A percentile compares a stretch with the other conserved stretches of the same genome.
Evolutionary conservation across 192 early-diverging fungal species (phyloP).

Genomic region (Backusella morwellensis): DNA sequence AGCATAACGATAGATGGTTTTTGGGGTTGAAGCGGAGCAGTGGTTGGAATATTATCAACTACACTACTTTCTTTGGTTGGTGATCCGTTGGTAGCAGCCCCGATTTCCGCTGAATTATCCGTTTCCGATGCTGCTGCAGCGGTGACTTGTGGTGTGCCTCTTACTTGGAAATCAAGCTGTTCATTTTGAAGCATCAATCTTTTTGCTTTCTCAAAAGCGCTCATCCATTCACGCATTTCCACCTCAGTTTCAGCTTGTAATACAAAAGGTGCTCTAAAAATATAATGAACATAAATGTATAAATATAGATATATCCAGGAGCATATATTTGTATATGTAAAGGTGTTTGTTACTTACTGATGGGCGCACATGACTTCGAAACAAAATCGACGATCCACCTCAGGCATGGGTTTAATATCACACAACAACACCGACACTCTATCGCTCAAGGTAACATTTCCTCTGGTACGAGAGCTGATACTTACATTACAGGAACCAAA

Average conservation of each 20-base stretch:
- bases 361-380: slow-evolving; percentile 69
- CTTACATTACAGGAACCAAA: slow-evolving; percentile 46
- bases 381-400: slow-evolving; percentile 66
- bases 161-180: not conserved
- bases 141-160: not conserved
- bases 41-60: not conserved
- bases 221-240: slow-evolving; percentile 65
- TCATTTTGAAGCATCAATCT: slow-evolving; percentile 27
- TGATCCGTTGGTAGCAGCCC: not conserved
- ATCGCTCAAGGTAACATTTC: slow-evolving; percentile 41
- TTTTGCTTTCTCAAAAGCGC: slow-evolving; percentile 61
- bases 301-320: not conserved
- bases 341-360: slow-evolving; percentile 46
- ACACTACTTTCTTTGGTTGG: not conserved
- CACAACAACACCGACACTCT: slow-evolving; percentile 64
- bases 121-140: not conserved
- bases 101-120: not conserved
- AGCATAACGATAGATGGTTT: slow-evolving; percentile 13
- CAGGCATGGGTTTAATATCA: slow-evolving; percentile 47
- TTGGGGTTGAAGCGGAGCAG: not conserved
- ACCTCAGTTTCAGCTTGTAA: slow-evolving; percentile 68
- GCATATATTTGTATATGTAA: not conserved
- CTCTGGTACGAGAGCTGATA: slow-evolving; percentile 13
- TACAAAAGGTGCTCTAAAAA: slow-evolving; percentile 39
- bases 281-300: not conserved